Evolutionary conservation across 2,329 filamentous ascomycete species (phyloP).

Genomic region (Beauveria scarabaeidicola): DNA sequence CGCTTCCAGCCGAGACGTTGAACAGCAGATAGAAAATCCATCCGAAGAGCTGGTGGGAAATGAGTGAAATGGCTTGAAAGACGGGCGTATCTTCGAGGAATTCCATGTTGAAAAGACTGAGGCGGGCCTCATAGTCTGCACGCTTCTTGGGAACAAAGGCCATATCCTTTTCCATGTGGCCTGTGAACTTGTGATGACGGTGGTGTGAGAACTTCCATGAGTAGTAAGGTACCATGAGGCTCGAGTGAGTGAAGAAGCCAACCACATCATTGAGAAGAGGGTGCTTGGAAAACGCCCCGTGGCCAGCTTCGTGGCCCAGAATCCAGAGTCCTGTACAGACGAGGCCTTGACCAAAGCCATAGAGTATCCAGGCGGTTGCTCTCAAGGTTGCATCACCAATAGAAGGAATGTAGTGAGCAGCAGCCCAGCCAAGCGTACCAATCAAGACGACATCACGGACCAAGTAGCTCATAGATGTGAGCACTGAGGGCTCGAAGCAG

Average conservation of each 20-base stretch:
- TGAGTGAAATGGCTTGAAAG: slow-evolving; percentile 42
- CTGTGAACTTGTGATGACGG: slow-evolving; percentile 60
- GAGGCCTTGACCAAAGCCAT: slow-evolving; percentile 57
- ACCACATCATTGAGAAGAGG: slow-evolving; percentile 49
- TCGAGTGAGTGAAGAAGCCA: slow-evolving; percentile 58
- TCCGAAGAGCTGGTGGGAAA: slow-evolving; percentile 55
- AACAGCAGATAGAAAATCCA: slow-evolving; percentile 57
- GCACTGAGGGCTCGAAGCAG: slow-evolving; percentile 50
- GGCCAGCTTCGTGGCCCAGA: slow-evolving; percentile 62
- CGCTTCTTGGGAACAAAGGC: slow-evolving; percentile 49
- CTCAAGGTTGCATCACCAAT: slow-evolving; percentile 37
- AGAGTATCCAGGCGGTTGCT: slow-evolving; percentile 43
- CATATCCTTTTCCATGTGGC: slow-evolving; percentile 60
- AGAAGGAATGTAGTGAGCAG: slow-evolving; percentile 37
- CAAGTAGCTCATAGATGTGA: slow-evolving; percentile 46
- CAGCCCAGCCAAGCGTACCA: slow-evolving; percentile 16
- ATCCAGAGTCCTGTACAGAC: slow-evolving; percentile 63
- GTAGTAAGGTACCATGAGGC: slow-evolving; percentile 61
- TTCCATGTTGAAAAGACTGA: slow-evolving; percentile 31
- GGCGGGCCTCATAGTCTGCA: slow-evolving; percentile 26
- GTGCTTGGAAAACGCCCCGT: slow-evolving; percentile 56
- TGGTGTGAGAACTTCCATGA: slow-evolving; percentile 64
- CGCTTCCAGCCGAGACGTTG: slow-evolving; percentile 43
- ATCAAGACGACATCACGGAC: slow-evolving; percentile 46
- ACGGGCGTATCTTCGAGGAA: slow-evolving; percentile 57